phyloP scores from a whole-genome alignment of 1,139 yeast species.

The Blastobotrys apis region DNA sequence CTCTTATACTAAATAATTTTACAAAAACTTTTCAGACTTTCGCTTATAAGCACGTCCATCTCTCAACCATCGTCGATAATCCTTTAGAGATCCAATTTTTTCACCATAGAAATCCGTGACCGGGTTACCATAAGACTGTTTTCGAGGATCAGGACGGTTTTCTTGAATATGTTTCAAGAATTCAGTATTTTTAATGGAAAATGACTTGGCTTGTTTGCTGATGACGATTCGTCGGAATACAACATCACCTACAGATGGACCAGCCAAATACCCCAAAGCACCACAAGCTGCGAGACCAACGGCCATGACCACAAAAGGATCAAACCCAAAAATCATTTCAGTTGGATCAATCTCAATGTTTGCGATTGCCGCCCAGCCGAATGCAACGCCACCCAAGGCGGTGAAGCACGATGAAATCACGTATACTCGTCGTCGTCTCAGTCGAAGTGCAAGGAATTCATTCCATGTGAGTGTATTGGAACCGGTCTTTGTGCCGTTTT shows the following conservation, averaged over 20 bases:
- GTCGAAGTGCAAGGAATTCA: conserved; percentile 70
- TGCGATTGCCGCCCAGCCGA: conserved; percentile 73
- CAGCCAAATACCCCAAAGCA: conserved; percentile 72
- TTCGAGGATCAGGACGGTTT: conserved; percentile 90
- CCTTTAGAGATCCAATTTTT: conserved; percentile 79
- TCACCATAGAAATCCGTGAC: conserved; percentile 98
- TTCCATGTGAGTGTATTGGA: conserved; percentile 53
- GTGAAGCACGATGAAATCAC: conserved; percentile 62
- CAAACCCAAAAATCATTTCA: conserved; percentile 77
- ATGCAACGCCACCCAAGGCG: conserved; percentile 61
- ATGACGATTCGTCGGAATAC: conserved; percentile 52
- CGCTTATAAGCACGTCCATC: conserved; percentile 89
- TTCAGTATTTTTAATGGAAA: conserved; percentile 54
- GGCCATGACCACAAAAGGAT: conserved; percentile 64
- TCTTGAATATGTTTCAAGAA: conserved; percentile 69
- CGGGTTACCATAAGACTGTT: conserved; percentile 88
- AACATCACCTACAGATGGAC: conserved; percentile 75
- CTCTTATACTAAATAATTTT: background rate
- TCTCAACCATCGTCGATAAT: conserved; percentile 91
- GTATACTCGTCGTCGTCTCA: conserved; percentile 68
- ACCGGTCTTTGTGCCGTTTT: background rate
- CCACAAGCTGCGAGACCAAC: conserved; percentile 63
- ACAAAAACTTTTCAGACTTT: conserved; percentile 66
- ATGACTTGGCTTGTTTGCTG: conserved; percentile 44
- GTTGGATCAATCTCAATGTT: conserved; percentile 81